Conservation (phyloP, 306 rosid genomes). For the Corylus heterophylla region DNA sequence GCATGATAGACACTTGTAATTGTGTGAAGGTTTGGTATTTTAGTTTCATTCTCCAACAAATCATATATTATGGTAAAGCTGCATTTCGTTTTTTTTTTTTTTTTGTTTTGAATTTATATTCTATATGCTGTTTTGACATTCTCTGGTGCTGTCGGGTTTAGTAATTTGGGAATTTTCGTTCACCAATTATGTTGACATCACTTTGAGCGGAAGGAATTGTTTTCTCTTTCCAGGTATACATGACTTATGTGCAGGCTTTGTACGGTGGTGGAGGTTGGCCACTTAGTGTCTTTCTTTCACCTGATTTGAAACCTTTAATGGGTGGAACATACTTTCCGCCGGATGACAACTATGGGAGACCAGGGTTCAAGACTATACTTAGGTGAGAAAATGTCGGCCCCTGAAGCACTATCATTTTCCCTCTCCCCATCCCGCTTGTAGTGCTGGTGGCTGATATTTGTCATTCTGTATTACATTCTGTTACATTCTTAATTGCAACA, state of each 20-base stretch:
- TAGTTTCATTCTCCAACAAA: neutral
- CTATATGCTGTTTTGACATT: neutral
- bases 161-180: neutral
- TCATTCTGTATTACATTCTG: neutral
- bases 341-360: constrained; percentile 83
- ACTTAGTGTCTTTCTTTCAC: constrained; percentile 79
- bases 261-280: constrained; percentile 99
- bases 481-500: neutral
- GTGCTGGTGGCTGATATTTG: constrained; percentile 1
- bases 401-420: neutral
- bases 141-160: neutral
- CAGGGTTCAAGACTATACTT: constrained; percentile 85
- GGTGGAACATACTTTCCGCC: constrained; percentile 99
- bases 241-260: constrained; percentile 97
- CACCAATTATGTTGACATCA: constrained; percentile 12
- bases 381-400: constrained; percentile 48
- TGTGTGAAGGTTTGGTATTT: neutral
- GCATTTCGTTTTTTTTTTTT: neutral
- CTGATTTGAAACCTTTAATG: constrained; percentile 93
- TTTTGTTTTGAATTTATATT: neutral
- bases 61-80: neutral
- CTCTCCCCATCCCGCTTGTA: neutral
- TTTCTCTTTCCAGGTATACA: constrained; percentile 66
- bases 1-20: neutral
- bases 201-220: constrained; percentile 20